Evolutionary conservation across 768 basidiomycete species (phyloP), one percentile per base, ranked within the genome.

Genomic region (Neoboletus magnificus): DNA sequence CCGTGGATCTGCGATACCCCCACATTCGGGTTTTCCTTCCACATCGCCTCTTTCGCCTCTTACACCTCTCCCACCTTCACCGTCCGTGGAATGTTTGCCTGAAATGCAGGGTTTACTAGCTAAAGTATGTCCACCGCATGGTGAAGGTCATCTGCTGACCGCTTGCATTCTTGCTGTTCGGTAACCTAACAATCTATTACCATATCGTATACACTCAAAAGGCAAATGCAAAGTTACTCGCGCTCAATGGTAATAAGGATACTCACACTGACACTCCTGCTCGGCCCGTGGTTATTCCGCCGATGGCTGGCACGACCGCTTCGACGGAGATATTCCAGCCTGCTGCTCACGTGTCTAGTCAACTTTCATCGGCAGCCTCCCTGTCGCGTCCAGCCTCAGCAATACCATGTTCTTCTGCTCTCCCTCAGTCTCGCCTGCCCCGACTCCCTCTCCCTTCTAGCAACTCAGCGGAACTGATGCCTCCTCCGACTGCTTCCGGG

Each of bases 31-130:
- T 20, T 30, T 46, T 22, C 50, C 46, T 30, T 18, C 50, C 2
- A 18, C 55, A 16, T 62, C 66, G 5, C 68, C 74, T 11, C 64
- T 74, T 55, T 79, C 78, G 1, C 77, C 77, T 18, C 70, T 85
- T 35, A 82, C 83, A 8, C 82, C 83, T 8, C 61, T 81, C 33
- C 77, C 81, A 7, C 3, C 27, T 27, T 27, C 27, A 5, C 27
- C 27, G 6, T 62, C 64, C 29, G 20, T 35, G 4, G 59, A 48
- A 47, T 23, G 22, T 36, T 43, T 52, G 8, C 60, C 58, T 22
- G 46, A 32, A 20, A 59, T 59, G 43, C 59, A 45, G 36, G 45
- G 27, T 43, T 42, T 69, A 35, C 27, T 63, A 13, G 25, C 52
- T 9, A 56, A 65, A 37, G 69, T 71, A 57, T 18, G 66, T 55